These are phyloP conservation scores for Krasilnikovozyma curviuscula DNA, from an alignment of 768 basidiomycete genomes.

Conservation along the genomic window DNA sequence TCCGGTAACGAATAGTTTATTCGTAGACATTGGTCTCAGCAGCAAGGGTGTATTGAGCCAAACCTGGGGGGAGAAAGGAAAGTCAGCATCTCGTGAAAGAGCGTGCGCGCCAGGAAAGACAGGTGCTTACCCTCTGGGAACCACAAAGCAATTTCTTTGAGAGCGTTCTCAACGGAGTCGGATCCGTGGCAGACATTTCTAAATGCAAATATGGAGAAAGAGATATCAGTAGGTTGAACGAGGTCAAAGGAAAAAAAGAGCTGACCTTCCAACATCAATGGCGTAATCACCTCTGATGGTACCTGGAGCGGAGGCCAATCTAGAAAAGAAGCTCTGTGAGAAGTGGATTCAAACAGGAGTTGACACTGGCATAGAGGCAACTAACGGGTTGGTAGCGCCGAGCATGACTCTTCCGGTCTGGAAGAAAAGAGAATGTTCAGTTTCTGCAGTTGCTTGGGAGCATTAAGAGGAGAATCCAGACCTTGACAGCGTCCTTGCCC, in stretches of 20 bases:
- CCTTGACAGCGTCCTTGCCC: constrained; percentile 40
- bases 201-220: constrained; percentile 5
- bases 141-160: constrained; percentile 88
- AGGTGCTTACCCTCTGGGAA: constrained; percentile 19
- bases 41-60: constrained; percentile 12
- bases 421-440: constrained; percentile 22
- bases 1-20: constrained; percentile 5
- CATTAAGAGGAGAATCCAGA: not conserved
- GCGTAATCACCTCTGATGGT: constrained; percentile 92
- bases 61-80: not conserved
- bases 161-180: constrained; percentile 29
- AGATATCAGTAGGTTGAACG: not conserved
- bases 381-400: constrained; percentile 54
- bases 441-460: constrained; percentile 11
- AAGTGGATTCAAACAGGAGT: not conserved
- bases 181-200: constrained; percentile 28
- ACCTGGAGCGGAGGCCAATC: constrained; percentile 56
- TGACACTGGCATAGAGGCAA: not conserved
- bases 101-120: not conserved
- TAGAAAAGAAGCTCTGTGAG: not conserved
- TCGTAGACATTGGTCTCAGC: constrained; percentile 9
- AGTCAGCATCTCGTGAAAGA: not conserved
- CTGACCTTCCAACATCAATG: constrained; percentile 58
- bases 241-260: not conserved
- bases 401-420: constrained; percentile 93